Base-by-base conservation (phyloP, 179 eudicot species). In the Silene noctiflora region DNA sequence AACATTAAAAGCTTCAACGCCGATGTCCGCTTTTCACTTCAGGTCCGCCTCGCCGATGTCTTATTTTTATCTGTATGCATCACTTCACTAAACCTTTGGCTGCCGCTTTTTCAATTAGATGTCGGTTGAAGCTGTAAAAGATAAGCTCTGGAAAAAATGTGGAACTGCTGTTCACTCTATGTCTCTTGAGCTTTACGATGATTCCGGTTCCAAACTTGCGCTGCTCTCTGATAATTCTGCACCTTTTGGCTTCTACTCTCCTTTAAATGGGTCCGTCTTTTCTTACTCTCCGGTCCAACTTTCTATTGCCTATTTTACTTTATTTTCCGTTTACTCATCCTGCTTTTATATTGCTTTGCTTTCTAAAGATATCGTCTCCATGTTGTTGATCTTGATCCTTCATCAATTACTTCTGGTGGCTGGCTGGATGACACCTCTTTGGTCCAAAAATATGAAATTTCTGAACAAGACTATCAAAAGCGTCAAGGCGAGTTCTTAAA, bases 131-230 rank as follows among this genome's bases (percentile, higher is more conserved):
- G 90, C 92, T 44, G 87, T 94, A 44, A 94, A 94, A 80, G 98
- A 94, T n/a, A 94, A 94, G 87, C 85, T 94, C 7, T 94, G 98
- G 97, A 94, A 86, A 81, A 94, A 89, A 83, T 88, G 92, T 82
- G 98, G 97, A 22, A 92, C 98, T 85, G 85, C 96, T 75, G 89
- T 94, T 31, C 42, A 81, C 71, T 88, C 98, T 56, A 94, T 92
- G 97, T 69, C 81, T 64, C 89, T 94, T 63, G 94, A 92, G 87
- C 89, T 94, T 46, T 90, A 89, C 78, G 96, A 94, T 85, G 92
- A 92, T 4, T 79, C 80, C 53, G 89, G 91, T 25, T 73, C 85
- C 27, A 92, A 86, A 86, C 59, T 92, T 79, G 77, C 89, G 17
- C 83, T 76, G 67, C 80, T 94, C 20, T 79, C 75, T 72, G 91